These are phyloP conservation scores for Rhizopus stolonifer DNA, from an alignment of 371 early-diverging fungal species.

Conservation along the genomic window DNA sequence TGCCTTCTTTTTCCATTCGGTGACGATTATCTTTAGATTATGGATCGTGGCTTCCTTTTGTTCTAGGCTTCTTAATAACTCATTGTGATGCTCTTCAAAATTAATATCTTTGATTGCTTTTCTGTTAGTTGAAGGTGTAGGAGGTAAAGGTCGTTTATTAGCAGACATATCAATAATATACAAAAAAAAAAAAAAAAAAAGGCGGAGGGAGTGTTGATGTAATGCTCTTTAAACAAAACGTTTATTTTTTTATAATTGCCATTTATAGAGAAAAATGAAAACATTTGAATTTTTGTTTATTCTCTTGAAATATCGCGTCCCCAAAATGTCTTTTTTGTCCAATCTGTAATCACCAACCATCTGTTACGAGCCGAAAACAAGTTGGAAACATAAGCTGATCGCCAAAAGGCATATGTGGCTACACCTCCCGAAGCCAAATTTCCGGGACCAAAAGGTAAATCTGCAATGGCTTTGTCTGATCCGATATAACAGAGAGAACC, in stretches of 20 bases:
- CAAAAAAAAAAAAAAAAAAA: not conserved
- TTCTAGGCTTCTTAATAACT: too few relatives aligned
- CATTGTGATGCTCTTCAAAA: too few relatives aligned
- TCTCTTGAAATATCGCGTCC: conserved; percentile 92
- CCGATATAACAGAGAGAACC: conserved; percentile 92
- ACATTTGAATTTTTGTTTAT: conserved; percentile 46
- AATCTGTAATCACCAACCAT: conserved; percentile 86
- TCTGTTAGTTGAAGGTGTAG: too few relatives aligned
- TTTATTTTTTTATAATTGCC: too few relatives aligned
- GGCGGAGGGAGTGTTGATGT: too few relatives aligned
- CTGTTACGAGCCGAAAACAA: conserved; percentile 85
- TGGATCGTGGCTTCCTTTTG: conserved; percentile 7
- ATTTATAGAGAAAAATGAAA: not conserved
- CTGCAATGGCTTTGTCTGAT: conserved; percentile 88
- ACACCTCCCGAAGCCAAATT: conserved; percentile 73
- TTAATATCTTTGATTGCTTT: too few relatives aligned
- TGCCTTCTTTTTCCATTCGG: conserved; percentile 26
- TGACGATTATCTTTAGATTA: conserved; percentile 17
- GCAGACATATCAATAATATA: too few relatives aligned
- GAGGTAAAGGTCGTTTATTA: too few relatives aligned
- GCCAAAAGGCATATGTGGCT: conserved; percentile 80
- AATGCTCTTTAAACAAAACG: too few relatives aligned
- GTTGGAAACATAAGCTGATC: conserved; percentile 69
- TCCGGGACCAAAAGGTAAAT: conserved; percentile 75
- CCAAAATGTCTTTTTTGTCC: conserved; percentile 85